Evolutionary conservation across 805 yeast genomes (phyloP), one percentile per base, ranked within the genome.

Genomic region (Yamadazyma philogaea): DNA sequence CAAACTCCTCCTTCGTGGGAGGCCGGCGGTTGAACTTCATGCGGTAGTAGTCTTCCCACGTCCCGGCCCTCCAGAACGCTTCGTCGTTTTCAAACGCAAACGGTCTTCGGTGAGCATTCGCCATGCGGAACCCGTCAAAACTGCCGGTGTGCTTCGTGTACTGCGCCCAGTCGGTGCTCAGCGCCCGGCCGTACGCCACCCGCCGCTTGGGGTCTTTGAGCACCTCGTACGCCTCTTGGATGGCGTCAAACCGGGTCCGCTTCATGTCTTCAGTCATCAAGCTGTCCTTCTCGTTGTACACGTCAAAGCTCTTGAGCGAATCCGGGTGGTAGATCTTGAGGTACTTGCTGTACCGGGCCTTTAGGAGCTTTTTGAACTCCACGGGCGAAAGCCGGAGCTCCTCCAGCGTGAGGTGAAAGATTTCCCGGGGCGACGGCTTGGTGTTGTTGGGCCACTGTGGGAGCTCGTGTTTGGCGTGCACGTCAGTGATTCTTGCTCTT

Each of bases 261-360:
- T 71, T 74, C 42, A 50, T 57, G 11, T 58, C 63, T 5, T 41
- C 50, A 2, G 63, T 58, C 19, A 77, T 57, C 4, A 48, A 45
- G 11, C 50, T 35, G 4, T 74, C 70, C 15, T 54, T 45, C 30
- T 57, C 59, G 30, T 63, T 59, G 7, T 57, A 26, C 0, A 61
- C 50, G 0, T 48, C 56, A 8, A 54, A 43, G 26, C 60, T 57
- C 14, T 53, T 46, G 2, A 69, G 53, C 2, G 74, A 57, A 56
- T 89, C 97, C 0, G 97, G 96, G 57, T 89, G 96, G 53, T 89
- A 89, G 7, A 81, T 56, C 59, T 84, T 86, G 8, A 89, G 89
- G 36, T 53, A 64, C 38, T 61, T 61, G 38, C 56, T 51, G 50
- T 70, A 68, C 19, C 48, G 61, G 4, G 48, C 22, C 43, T 66